A percentile compares a stretch with the other conserved stretches of the same genome.
Evolutionary conservation across 1,284 basidiomycete species (phyloP).

Genomic region (Cryptococcus deneoformans): DNA sequence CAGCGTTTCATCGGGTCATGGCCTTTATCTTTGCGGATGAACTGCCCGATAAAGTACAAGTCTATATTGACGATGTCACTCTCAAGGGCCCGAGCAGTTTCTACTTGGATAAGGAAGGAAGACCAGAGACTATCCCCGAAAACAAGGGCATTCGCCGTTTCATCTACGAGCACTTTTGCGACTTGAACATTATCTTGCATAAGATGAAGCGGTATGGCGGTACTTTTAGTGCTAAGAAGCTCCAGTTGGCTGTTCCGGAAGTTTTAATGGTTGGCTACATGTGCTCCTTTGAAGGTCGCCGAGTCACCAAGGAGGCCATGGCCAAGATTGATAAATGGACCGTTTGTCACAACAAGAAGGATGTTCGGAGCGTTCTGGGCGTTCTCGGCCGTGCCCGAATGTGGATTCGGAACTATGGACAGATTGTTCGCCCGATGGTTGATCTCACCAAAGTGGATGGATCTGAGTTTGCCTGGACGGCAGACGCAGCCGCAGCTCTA

Average conservation of each 20-base stretch:
- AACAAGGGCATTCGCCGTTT: slow-evolving; percentile 2
- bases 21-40: slow-evolving; percentile 8
- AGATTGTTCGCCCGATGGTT: slow-evolving; percentile 3
- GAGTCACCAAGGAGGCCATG: too few species aligned
- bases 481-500: background rate
- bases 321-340: too few species aligned
- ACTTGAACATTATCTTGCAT: slow-evolving; percentile 9
- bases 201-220: slow-evolving; percentile 10
- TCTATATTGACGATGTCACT: slow-evolving; percentile 10
- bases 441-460: background rate
- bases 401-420: slow-evolving; percentile 8
- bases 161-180: slow-evolving; percentile 4
- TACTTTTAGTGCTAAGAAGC: slow-evolving; percentile 8
- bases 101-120: background rate
- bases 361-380: too few species aligned
- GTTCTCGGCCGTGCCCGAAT: background rate
- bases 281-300: too few species aligned
- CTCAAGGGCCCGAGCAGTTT: background rate
- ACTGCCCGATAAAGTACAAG: background rate
- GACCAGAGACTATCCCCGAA: background rate
- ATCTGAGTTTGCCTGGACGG: background rate
- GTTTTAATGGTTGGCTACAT: too few species aligned
- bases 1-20: slow-evolving; percentile 9
- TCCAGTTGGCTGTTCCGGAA: too few species aligned
- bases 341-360: too few species aligned